Evolutionary conservation across 1,284 basidiomycete species (phyloP), one percentile per base, ranked within the genome.

Genomic region (Gymnopus androsaceus): DNA sequence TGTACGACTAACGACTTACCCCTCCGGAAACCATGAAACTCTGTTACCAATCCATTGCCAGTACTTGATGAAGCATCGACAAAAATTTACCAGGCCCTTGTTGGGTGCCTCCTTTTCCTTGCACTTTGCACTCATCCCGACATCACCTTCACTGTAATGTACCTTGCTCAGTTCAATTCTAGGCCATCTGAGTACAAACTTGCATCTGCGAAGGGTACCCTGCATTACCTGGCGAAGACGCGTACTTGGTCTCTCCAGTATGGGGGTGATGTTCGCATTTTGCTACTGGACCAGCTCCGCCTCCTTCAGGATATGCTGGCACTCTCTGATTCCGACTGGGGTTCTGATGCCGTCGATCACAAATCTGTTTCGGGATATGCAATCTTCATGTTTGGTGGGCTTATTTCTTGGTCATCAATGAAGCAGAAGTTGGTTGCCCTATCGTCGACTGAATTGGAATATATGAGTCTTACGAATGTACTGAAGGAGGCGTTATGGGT

Each of bases 261-360:
- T 51, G 47, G 57, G 38, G 57, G 57, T 55, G 51, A 37, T 45
- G n/a, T 25, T 19, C 45, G 45, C 2, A 2, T 17, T n/a, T 14
- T n/a, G 2, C 37, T 38, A 1, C 7, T 38, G 7, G 1, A 38
- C 19, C 7, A 14, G 7, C 17, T 38, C 2, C 11, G 17, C 7
- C 15, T 38, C 2, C 2, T 1, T 4, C 4, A 14, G 0, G 37
- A 38, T 17, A 15, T 14, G 11, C 7, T 38, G 37, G 37, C n/a
- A 6, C 11, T 38, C 7, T 38, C n/a, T 14, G 37, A 38, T n/a
- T 14, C 37, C 19, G 37, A 38, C n/a, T 28, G 14, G n/a, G 42
- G 15, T n/a, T n/a, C n/a, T n/a, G n/a, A n/a, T n/a, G n/a, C n/a
- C n/a, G n/a, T n/a, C n/a, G n/a, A n/a, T n/a, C n/a, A n/a, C n/a